Evolutionary conservation across 2,329 filamentous ascomycete species (phyloP).

Genomic region (Lasiodiplodia gonubiensis): DNA sequence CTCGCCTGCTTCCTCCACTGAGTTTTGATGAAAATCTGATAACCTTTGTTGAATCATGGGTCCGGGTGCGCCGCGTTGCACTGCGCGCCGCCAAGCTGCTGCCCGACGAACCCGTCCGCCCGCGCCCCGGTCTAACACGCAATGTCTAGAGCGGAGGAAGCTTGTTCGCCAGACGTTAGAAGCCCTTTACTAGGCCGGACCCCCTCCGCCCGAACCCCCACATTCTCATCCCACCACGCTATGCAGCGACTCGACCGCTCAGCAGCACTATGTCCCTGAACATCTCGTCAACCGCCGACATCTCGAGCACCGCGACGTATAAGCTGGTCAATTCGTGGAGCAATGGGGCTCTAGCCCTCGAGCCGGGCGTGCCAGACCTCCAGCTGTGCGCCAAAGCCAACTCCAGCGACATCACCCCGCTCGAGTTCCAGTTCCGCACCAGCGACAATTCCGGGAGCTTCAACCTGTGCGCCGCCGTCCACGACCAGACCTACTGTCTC

Average conservation of each 20-base stretch:
- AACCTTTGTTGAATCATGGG: slow-evolving; percentile 15
- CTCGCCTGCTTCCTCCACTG: neutral
- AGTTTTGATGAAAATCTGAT: neutral
- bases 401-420: neutral
- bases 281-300: slow-evolving; percentile 11
- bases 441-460: neutral
- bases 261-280: slow-evolving; percentile 19
- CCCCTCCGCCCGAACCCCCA: neutral
- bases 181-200: neutral
- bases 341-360: slow-evolving; percentile 11
- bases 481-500: slow-evolving; percentile 10
- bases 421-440: slow-evolving; percentile 25
- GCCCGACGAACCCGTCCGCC: slow-evolving; percentile 13
- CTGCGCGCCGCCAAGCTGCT: slow-evolving; percentile 14
- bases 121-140: neutral
- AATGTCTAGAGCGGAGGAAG: neutral
- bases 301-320: slow-evolving; percentile 26
- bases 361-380: slow-evolving; percentile 10
- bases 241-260: slow-evolving; percentile 3
- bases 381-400: slow-evolving; percentile 5
- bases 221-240: neutral
- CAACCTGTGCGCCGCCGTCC: slow-evolving; percentile 24
- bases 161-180: neutral
- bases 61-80: neutral
- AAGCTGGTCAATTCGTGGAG: slow-evolving; percentile 21